A percentile compares a stretch with the other conserved stretches of the same genome.
Conservation (phyloP, 805 yeast species). For the Yarrowia hollandica region DNA sequence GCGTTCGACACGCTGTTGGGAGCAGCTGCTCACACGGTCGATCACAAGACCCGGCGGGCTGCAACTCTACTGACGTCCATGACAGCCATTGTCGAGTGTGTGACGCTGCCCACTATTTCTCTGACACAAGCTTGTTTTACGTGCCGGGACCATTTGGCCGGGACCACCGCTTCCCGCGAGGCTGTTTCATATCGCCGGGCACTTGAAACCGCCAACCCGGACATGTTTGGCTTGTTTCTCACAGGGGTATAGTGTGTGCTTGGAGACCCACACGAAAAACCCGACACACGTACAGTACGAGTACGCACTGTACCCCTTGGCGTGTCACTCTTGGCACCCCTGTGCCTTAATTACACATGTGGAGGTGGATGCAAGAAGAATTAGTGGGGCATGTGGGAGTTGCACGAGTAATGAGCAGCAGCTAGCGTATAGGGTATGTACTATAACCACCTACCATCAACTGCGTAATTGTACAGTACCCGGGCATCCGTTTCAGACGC, state of each 20-base stretch:
- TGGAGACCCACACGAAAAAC: too few species aligned
- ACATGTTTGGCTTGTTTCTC: background rate
- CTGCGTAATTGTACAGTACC: too few species aligned
- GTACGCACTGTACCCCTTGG: too few species aligned
- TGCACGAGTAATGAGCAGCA: too few species aligned
- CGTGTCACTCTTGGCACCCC: slow-evolving; percentile 3
- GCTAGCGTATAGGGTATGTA: too few species aligned
- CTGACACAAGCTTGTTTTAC: slow-evolving; percentile 8
- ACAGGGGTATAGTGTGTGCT: background rate
- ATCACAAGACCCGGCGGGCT: slow-evolving; percentile 20
- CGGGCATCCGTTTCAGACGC: too few species aligned
- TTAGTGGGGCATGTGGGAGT: too few species aligned
- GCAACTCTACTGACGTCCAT: background rate
- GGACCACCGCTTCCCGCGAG: background rate
- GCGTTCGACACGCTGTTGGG: slow-evolving; percentile 1
- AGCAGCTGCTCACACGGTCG: background rate
- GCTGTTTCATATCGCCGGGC: background rate
- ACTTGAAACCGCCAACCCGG: slow-evolving; percentile 14
- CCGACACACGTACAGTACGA: too few species aligned
- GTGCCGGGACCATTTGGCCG: slow-evolving; percentile 8
- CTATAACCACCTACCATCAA: too few species aligned
- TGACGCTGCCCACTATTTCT: background rate
- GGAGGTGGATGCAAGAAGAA: too few species aligned
- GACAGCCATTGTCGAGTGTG: background rate
- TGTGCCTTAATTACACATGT: too few species aligned